A percentile compares a stretch with the other conserved stretches of the same genome.
Evolutionary conservation across 345 rosid species (phyloP).

Genomic region (Linum tenue): DNA sequence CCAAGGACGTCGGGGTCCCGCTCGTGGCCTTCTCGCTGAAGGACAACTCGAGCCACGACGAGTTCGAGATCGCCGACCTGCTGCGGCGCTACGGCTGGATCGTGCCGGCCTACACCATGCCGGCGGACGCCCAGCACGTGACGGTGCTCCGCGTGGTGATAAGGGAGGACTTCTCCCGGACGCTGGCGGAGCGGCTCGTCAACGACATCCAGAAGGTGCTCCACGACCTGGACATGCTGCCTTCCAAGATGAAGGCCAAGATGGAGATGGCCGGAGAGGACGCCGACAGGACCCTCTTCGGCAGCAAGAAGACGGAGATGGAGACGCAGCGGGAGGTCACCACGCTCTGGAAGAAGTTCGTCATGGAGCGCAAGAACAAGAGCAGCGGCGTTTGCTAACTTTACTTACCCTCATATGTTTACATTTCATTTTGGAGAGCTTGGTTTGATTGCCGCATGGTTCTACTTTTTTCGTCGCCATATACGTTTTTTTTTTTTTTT

Average conservation of each 20-base stretch:
- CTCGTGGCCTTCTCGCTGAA: slow-evolving; percentile 24
- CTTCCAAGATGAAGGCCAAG: slow-evolving; percentile 4
- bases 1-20: slow-evolving; percentile 21
- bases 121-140: slow-evolving; percentile 23
- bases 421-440: neutral
- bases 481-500: too few relatives aligned
- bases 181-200: slow-evolving; percentile 21
- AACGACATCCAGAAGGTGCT: slow-evolving; percentile 17
- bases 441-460: neutral
- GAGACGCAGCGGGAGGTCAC: slow-evolving; percentile 15
- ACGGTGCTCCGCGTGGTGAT: slow-evolving; percentile 23
- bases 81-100: slow-evolving; percentile 25
- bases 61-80: slow-evolving; percentile 22
- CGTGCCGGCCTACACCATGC: slow-evolving; percentile 30
- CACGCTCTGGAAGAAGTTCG: slow-evolving; percentile 18
- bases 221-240: slow-evolving; percentile 19
- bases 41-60: slow-evolving; percentile 16
- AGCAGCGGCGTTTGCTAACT: slow-evolving; percentile 2
- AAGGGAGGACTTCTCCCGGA: slow-evolving; percentile 23
- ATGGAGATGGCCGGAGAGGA: neutral
- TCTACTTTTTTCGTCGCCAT: too few relatives aligned
- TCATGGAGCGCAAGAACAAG: slow-evolving; percentile 11
- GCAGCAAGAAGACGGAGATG: neutral
- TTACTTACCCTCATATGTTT: too few relatives aligned
- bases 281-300: neutral